Evolutionary conservation across 2,329 filamentous ascomycete species (phyloP).

Genomic region (Chaetomiaceae sp.): DNA sequence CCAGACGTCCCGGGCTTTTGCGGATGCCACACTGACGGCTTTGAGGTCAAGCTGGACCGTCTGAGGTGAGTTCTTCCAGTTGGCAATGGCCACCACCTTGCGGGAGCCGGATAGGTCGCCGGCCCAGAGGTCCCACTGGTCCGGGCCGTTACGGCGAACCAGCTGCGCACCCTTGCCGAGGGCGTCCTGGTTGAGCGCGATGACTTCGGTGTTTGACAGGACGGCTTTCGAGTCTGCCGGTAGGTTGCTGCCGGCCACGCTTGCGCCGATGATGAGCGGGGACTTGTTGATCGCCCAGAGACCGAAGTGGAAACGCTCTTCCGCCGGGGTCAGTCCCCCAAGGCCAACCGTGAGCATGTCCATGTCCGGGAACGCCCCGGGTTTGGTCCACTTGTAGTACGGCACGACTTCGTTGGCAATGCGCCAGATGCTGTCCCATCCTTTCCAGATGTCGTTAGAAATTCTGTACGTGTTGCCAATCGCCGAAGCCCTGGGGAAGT

Average conservation of each 20-base stretch:
- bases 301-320: neutral
- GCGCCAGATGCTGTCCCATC: constrained; percentile 26
- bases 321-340: neutral
- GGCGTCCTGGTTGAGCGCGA: constrained; percentile 1
- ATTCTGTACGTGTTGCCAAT: no score
- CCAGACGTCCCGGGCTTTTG: no score
- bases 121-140: no score
- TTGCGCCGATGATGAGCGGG: neutral
- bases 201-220: neutral
- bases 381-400: neutral
- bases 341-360: constrained; percentile 4
- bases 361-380: neutral
- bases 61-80: no score
- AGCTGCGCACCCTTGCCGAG: constrained; percentile 5
- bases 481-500: no score
- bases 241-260: no score
- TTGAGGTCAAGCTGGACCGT: no score
- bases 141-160: no score
- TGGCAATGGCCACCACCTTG: no score
- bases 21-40: no score
- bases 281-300: constrained; percentile 2
- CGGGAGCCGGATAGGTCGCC: no score
- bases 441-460: constrained; percentile 51
- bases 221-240: neutral
- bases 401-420: neutral